Conservation (phyloP, 129 eudicot genomes). For the Pulicaria dysenterica region DNA sequence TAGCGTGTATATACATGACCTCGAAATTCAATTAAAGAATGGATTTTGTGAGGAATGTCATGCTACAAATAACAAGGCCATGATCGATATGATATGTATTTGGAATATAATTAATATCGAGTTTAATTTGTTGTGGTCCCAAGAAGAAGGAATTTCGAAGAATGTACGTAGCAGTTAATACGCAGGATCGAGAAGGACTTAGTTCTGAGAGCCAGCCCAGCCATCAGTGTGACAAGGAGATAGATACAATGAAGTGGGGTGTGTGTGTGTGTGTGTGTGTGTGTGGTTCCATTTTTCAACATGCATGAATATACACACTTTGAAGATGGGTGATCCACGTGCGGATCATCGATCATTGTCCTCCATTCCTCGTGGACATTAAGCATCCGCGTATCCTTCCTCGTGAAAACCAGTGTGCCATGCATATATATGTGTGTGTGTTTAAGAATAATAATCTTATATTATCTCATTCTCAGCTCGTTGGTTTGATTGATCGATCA, state of each 20-base stretch:
- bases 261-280: neutral
- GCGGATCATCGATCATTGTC: constrained; percentile 36
- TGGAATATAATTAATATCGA: constrained; percentile 13
- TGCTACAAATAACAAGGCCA: constrained; percentile 52
- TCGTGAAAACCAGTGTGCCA: constrained; percentile 35
- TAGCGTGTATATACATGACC: constrained; percentile 19
- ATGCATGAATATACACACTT: constrained; percentile 31
- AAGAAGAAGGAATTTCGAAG: constrained; percentile 41
- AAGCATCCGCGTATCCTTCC: constrained; percentile 33
- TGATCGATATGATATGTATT: constrained; percentile 15
- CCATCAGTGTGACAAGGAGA: constrained; percentile 32
- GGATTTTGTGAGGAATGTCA: constrained; percentile 32
- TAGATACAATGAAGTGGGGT: constrained; percentile 42
- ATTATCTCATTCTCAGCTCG: neutral
- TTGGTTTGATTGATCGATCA: constrained; percentile 4
- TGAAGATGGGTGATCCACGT: constrained; percentile 42
- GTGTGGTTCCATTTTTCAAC: constrained; percentile 45
- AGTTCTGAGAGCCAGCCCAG: constrained; percentile 34
- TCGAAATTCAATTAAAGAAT: constrained; percentile 22
- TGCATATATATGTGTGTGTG: neutral
- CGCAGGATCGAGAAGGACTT: constrained; percentile 42
- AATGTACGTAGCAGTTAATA: constrained; percentile 22
- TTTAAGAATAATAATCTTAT: neutral
- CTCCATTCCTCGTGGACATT: constrained; percentile 31
- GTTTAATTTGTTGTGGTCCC: constrained; percentile 37